These are phyloP conservation scores for thale cress (Arabidopsis thaliana) DNA, from an alignment of 345 rosid species.

Conservation along the genomic window DNA sequence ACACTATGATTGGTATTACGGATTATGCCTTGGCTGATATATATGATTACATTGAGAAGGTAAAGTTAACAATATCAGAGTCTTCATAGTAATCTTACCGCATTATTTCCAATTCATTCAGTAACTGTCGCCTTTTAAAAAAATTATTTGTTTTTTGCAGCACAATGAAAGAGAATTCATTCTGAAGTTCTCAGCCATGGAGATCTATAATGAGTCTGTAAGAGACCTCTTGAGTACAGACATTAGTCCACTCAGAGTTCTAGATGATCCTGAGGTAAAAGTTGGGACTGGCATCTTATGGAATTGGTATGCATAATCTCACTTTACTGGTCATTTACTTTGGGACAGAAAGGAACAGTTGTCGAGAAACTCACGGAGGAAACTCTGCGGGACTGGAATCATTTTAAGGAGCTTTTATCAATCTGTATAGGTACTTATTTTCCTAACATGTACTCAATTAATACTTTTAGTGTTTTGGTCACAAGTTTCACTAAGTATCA, in stretches of 20 bases:
- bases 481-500: constrained; percentile 10
- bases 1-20: constrained; percentile 88
- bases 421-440: constrained; percentile 68
- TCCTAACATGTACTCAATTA: constrained; percentile 3
- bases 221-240: constrained; percentile 84
- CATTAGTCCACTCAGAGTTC: constrained; percentile 74
- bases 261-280: constrained; percentile 93
- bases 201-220: constrained; percentile 95
- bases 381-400: constrained; percentile 71
- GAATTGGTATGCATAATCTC: constrained; percentile 29
- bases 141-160: constrained; percentile 46
- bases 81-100: not conserved
- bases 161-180: constrained; percentile 83
- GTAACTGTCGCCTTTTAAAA: not conserved
- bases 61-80: constrained; percentile 32
- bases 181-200: constrained; percentile 90
- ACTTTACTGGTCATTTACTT: constrained; percentile 36
- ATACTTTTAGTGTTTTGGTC: constrained; percentile 26
- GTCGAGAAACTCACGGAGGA: constrained; percentile 91
- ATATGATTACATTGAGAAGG: constrained; percentile 77
- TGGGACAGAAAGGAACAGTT: constrained; percentile 78
- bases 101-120: constrained; percentile 14
- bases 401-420: constrained; percentile 77
- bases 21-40: constrained; percentile 78
- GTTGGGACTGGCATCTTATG: constrained; percentile 39